Percentiles rank a stretch among this genome's conserved stretches.
Conservation (phyloP, 1,284 basidiomycete species). For the Trametes pubescens region DNA sequence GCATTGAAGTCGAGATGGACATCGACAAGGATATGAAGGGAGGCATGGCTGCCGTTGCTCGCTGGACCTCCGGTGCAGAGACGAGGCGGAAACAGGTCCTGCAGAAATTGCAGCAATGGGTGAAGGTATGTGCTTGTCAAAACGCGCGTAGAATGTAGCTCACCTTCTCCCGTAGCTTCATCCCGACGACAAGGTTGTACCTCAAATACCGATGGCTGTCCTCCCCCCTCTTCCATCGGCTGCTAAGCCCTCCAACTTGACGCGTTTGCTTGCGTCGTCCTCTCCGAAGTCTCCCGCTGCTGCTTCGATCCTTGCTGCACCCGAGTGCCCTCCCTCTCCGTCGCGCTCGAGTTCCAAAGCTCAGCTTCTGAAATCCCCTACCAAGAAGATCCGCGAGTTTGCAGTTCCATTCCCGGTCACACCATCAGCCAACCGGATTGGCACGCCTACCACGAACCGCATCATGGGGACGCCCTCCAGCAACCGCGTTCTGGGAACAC, state of each 20-base stretch:
- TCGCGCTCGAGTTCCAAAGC: constrained; percentile 41
- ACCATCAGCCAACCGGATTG: constrained; percentile 44
- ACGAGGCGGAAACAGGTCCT: constrained; percentile 64
- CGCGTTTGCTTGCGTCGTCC: constrained; percentile 70
- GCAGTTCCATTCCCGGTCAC: constrained; percentile 61
- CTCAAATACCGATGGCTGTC: constrained; percentile 69
- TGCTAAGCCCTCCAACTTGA: constrained; percentile 70
- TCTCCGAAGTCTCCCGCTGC: constrained; percentile 67
- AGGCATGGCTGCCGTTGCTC: constrained; percentile 85
- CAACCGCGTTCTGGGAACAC: constrained; percentile 37
- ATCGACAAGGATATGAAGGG: constrained; percentile 79
- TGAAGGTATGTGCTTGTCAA: constrained; percentile 53
- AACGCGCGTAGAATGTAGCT: constrained; percentile 21
- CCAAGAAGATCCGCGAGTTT: constrained; percentile 54
- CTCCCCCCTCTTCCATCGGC: constrained; percentile 62
- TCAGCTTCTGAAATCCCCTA: constrained; percentile 52
- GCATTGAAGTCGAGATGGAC: constrained; percentile 85
- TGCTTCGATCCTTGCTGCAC: constrained; percentile 51
- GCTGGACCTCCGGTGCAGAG: constrained; percentile 78
- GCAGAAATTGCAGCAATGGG: constrained; percentile 69
- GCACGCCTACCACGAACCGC: constrained; percentile 51
- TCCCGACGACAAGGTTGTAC: constrained; percentile 50
- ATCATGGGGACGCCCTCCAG: constrained; percentile 41
- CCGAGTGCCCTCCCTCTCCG: constrained; percentile 51
- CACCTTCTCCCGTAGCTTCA: constrained; percentile 56